Base-by-base conservation (phyloP, 768 basidiomycete species). In the Paxillus involutus region DNA sequence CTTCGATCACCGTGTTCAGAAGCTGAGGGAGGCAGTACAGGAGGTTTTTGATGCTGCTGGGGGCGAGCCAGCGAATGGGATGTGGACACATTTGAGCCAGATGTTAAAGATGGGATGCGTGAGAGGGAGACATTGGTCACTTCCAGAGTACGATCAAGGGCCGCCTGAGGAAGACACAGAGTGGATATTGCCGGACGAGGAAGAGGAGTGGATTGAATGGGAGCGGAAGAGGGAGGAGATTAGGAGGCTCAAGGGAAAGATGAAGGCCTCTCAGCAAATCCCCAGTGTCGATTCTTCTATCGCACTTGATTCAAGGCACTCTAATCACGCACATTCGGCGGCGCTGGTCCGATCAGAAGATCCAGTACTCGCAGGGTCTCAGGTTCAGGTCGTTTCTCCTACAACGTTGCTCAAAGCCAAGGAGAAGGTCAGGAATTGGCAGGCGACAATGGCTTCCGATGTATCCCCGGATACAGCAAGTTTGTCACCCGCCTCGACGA, bases 141-240 rank as follows among this genome's bases (percentile, higher is more conserved):
- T 33, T 58, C 61, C 41, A 51, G 59, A 30, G 56, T 51, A 32
- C 65, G 62, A 59, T 70, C 41, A 52, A 55, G 54, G 36, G 53
- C 36, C 44, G 55, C 59, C 14, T 41, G 69, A 60, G 51, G 70
- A 57, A 58, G 56, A 58, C 21, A 52, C 61, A 19, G 64, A 68
- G 33, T 70, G 68, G 66, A 61, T 73, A 59, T 49, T 82, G 58
- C 78, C 80, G 11, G 72, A 72, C 24, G 77, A 75, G 16, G 82
- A 83, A 61, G 71, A 71, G 43, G 76, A 78, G 35, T 82, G 82
- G 80, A 55, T 69, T 13, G 72, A 72, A 24, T 78, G 74, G 73
- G 80, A 82, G 64, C 67, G 56, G 53, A 65, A 60, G 55, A 64
- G 59, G 47, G 58, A 61, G 51, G 62, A 61, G 33, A 36, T 33